Conservation (phyloP, 805 yeast species). For the Starmerella stigmatis region DNA sequence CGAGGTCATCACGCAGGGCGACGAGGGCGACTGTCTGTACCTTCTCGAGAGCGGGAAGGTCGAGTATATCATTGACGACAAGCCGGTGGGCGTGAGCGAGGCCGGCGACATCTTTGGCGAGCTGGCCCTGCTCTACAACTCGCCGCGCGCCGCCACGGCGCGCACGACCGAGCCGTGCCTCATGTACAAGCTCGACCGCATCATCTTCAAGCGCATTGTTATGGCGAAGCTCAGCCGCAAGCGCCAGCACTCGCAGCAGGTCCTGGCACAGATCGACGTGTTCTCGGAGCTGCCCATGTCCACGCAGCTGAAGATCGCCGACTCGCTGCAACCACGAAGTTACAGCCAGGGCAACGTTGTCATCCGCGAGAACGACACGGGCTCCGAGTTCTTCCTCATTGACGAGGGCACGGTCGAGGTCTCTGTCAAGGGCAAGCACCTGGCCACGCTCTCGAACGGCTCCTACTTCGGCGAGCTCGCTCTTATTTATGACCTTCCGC, state of each 20-base stretch:
- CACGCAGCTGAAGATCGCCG: constrained; percentile 86
- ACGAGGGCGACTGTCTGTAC: constrained; percentile 87
- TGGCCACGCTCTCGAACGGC: constrained; percentile 58
- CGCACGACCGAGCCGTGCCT: constrained; percentile 57
- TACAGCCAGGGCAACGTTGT: constrained; percentile 64
- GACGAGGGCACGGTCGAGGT: constrained; percentile 80
- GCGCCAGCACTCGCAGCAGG: constrained; percentile 81
- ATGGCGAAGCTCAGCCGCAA: constrained; percentile 84
- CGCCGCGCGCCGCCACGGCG: constrained; percentile 96
- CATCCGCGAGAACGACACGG: constrained; percentile 76
- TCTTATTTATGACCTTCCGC: constrained; percentile 75
- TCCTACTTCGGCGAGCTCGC: constrained; percentile 97
- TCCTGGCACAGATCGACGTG: constrained; percentile 77
- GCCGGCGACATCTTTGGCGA: constrained; percentile 93
- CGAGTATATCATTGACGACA: constrained; percentile 63
- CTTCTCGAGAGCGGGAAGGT: constrained; percentile 77
- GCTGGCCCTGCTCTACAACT: constrained; percentile 91
- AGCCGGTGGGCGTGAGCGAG: constrained; percentile 61
- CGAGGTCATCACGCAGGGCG: constrained; percentile 78
- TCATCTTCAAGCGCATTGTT: constrained; percentile 83
- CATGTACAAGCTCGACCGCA: constrained; percentile 87
- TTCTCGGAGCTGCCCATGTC: constrained; percentile 60
- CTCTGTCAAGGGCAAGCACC: constrained; percentile 43
- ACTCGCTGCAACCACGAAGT: constrained; percentile 73
- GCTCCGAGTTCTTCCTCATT: constrained; percentile 62